Percentiles rank a stretch among this genome's conserved stretches.
Evolutionary conservation across 441 rosid genomes (phyloP).

Genomic region (Erysimum pusillum): DNA sequence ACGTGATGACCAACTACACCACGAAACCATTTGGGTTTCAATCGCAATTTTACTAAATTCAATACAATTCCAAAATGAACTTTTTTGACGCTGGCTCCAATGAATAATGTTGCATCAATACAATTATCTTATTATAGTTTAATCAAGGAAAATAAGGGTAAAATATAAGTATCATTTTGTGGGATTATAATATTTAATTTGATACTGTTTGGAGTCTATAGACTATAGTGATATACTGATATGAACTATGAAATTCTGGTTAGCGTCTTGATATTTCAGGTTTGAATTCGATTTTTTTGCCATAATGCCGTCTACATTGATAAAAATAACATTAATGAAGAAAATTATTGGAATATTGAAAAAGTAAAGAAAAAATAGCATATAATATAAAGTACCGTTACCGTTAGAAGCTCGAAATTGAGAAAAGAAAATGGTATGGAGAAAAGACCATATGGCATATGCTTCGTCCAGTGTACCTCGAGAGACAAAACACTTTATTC

Average conservation of each 20-base stretch:
- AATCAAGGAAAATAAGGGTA: background rate
- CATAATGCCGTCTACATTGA: background rate
- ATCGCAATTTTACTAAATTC: rapidly evolving
- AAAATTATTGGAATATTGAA: background rate
- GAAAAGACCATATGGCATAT: constrained; percentile 42
- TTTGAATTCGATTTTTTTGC: background rate
- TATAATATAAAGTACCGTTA: constrained; percentile 19
- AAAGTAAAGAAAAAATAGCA: background rate
- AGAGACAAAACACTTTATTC: constrained; percentile 40
- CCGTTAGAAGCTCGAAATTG: constrained; percentile 44
- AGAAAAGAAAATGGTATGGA: constrained; percentile 29
- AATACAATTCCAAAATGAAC: rapidly evolving
- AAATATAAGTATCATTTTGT: background rate
- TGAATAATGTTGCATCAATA: background rate
- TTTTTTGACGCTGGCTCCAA: background rate
- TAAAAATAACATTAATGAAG: background rate
- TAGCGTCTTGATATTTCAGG: background rate
- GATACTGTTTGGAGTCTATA: background rate
- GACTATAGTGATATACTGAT: too few species aligned
- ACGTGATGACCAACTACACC: constrained; percentile 99
- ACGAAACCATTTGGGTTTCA: constrained; percentile 50
- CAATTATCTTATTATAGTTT: background rate
- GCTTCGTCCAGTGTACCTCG: constrained; percentile 45
- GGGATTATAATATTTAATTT: constrained; percentile 4
- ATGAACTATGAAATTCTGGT: too few species aligned